A percentile compares a stretch with the other conserved stretches of the same genome.
Evolutionary conservation across 2,329 filamentous ascomycete species (phyloP).

Genomic region (Fusarium miscanthi): DNA sequence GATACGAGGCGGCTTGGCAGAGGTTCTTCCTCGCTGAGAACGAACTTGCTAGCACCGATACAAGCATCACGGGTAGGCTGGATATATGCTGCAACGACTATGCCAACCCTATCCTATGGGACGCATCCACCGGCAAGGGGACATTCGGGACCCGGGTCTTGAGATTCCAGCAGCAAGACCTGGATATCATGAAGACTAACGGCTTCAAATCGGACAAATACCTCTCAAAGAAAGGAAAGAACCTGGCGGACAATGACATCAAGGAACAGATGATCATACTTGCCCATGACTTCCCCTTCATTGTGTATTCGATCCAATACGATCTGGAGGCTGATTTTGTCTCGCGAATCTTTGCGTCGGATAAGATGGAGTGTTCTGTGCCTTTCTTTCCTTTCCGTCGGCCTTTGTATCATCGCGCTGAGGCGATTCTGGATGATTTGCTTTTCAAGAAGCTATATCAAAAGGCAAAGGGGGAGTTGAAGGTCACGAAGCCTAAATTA

Average conservation of each 20-base stretch:
- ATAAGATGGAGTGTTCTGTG: no score
- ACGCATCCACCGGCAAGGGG: background rate
- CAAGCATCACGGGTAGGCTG: accelerated
- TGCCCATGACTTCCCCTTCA: no score
- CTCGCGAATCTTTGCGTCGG: no score
- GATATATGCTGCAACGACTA: background rate
- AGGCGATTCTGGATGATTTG: no score
- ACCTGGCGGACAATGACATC: background rate
- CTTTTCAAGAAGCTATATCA: no score
- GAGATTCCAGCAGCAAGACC: background rate
- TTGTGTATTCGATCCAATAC: no score
- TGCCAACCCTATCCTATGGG: background rate
- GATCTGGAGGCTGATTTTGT: no score
- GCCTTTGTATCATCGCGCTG: no score
- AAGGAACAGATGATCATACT: background rate
- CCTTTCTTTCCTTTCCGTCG: no score
- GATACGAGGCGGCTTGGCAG: background rate
- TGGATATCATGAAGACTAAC: background rate
- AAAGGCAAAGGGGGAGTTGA: no score
- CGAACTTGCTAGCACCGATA: background rate
- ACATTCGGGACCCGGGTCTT: background rate
- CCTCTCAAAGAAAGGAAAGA: background rate
- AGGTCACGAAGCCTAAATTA: no score
- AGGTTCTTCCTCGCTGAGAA: background rate
- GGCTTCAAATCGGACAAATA: background rate